These are phyloP conservation scores for Phialocephala subalpina DNA, from an alignment of 2,329 filamentous ascomycete species.

Conservation along the genomic window DNA sequence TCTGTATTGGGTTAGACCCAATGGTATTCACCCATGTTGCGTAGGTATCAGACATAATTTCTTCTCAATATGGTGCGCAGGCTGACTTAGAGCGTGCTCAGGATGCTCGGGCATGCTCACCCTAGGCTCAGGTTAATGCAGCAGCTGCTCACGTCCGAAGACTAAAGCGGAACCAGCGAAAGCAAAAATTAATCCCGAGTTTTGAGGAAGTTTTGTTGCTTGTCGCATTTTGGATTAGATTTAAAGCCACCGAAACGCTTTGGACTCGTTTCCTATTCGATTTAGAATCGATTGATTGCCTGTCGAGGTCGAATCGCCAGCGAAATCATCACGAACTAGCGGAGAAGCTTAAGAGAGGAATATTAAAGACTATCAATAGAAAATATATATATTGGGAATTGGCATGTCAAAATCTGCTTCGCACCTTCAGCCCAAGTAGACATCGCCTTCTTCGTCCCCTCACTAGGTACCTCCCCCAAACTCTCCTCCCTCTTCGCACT, in stretches of 20 bases:
- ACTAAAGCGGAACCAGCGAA: too few species aligned
- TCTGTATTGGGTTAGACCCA: too few species aligned
- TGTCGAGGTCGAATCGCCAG: neutral
- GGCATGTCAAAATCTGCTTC: neutral
- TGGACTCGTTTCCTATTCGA: neutral
- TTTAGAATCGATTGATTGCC: neutral
- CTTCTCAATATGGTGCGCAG: too few species aligned
- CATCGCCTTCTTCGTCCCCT: neutral
- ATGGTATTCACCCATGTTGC: too few species aligned
- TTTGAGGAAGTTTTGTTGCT: slow-evolving; percentile 1
- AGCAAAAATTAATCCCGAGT: too few species aligned
- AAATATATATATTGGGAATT: neutral
- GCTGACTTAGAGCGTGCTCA: too few species aligned
- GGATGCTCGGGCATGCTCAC: too few species aligned
- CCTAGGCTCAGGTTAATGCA: too few species aligned
- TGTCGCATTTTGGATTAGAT: neutral
- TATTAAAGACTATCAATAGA: neutral
- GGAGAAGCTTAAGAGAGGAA: neutral
- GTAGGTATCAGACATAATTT: too few species aligned
- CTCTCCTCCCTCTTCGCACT: neutral
- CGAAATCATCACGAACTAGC: neutral
- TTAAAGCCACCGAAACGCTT: neutral
- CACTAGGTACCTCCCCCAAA: neutral
- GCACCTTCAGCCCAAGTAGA: neutral
- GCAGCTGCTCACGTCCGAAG: too few species aligned